Conservation (phyloP, 129 eudicot species). For the carrot (Daucus carota) region DH1_v3.0 NC_030381.2:30387501-30388000, state of each 20-base stretch:
- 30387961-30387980: constrained; percentile 14
- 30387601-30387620: constrained; percentile 82
- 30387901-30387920: constrained; percentile 70
- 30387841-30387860: constrained; percentile 57
- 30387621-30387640: constrained; percentile 92
- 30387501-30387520: no score
- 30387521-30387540: no score
- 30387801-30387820: constrained; percentile 73
- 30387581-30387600: constrained; percentile 66
- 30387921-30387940: constrained; percentile 48
- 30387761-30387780: constrained; percentile 46
- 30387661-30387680: constrained; percentile 51
- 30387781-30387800: constrained; percentile 54
- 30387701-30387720: constrained; percentile 51
- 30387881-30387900: constrained; percentile 84
- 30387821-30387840: constrained; percentile 42
- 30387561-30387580: constrained; percentile 23
- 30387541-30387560: no score
- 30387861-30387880: constrained; percentile 74
- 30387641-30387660: constrained; percentile 64
- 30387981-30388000: neutral
- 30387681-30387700: constrained; percentile 85
- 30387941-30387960: neutral
- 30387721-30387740: constrained; percentile 49
- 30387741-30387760: constrained; percentile 66